Percentiles rank a stretch among this genome's conserved stretches.
phyloP scores from a whole-genome alignment of 176 grass and related monocot genomes.

The Eleusine indica region DNA sequence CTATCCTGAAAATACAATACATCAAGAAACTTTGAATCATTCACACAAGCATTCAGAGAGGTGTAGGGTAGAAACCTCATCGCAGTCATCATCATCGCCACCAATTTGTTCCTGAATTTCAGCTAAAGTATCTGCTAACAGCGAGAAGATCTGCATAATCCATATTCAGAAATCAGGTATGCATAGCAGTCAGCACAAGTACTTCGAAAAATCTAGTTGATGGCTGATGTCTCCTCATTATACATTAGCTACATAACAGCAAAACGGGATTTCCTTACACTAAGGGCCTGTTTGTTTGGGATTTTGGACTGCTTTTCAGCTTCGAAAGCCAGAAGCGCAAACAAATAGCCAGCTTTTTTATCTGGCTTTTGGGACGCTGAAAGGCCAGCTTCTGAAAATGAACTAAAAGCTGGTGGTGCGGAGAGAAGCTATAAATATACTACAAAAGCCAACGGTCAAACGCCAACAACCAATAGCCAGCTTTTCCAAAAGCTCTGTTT shows the following conservation, averaged over 20 bases:
- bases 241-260: constrained; percentile 6
- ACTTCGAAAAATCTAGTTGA: constrained; percentile 4
- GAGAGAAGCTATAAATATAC: no score
- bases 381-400: no score
- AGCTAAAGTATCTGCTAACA: constrained; percentile 78
- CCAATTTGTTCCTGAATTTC: constrained; percentile 80
- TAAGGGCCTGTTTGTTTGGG: background rate
- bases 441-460: no score
- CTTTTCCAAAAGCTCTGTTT: no score
- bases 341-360: no score
- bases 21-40: background rate
- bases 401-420: no score
- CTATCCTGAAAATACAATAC: constrained; percentile 60
- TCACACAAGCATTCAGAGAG: constrained; percentile 11
- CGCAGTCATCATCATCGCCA: constrained; percentile 59
- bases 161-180: constrained; percentile 17
- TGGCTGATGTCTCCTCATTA: constrained; percentile 1
- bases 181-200: background rate
- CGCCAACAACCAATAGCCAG: no score
- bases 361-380: no score
- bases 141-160: constrained; percentile 78
- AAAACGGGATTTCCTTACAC: background rate
- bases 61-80: constrained; percentile 51
- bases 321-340: no score
- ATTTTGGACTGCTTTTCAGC: no score